phyloP scores from a whole-genome alignment of 345 rosid genomes.

The Turritis glabra region DNA sequence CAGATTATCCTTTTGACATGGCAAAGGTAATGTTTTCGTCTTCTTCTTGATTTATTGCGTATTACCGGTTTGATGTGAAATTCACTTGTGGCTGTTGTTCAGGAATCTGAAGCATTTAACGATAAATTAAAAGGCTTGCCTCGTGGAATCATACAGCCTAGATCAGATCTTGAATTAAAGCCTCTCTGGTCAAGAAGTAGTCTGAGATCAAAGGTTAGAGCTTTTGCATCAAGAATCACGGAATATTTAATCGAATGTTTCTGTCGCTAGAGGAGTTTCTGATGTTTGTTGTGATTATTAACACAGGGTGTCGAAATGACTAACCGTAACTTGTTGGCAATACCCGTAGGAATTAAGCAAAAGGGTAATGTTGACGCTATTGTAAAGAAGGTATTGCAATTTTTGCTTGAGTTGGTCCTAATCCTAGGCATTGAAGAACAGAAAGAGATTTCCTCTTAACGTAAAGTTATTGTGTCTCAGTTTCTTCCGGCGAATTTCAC shows the following conservation, averaged over 20 bases:
- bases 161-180: conserved; percentile 80
- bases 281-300: conserved; percentile 3
- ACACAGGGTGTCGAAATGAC: conserved; percentile 48
- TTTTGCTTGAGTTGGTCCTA: conserved; percentile 12
- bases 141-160: conserved; percentile 62
- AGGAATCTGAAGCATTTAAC: conserved; percentile 52
- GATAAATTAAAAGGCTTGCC: conserved; percentile 64
- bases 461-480: conserved; percentile 67
- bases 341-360: conserved; percentile 90
- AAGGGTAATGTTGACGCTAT: conserved; percentile 68
- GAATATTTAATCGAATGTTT: not conserved
- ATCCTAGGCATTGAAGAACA: conserved; percentile 10
- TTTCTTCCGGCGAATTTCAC: conserved; percentile 91
- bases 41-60: not conserved
- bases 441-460: not conserved
- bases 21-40: conserved; percentile 48
- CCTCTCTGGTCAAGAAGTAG: conserved; percentile 85
- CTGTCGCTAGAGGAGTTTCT: not conserved
- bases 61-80: not conserved
- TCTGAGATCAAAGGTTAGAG: conserved; percentile 70
- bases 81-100: conserved; percentile 13
- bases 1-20: conserved; percentile 54
- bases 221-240: conserved; percentile 9
- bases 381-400: conserved; percentile 71
- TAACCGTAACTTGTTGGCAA: conserved; percentile 67